These are phyloP conservation scores for Elongisporangium anandrum DNA, from an alignment of 352 stramenopile genomes.

Conservation along the genomic window DNA sequence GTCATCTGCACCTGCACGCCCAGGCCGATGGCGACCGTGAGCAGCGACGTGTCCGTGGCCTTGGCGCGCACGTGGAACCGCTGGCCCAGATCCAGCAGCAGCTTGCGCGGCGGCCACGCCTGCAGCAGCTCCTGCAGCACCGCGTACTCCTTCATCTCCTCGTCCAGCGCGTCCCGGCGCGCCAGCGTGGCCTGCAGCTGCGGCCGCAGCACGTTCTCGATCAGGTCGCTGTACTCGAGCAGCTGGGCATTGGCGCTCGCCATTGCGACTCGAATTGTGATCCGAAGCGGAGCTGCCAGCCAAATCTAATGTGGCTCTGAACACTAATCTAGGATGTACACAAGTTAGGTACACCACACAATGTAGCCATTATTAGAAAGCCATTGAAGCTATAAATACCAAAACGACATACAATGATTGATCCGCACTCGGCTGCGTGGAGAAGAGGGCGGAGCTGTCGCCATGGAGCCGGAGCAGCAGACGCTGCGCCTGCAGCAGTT, in stretches of 20 bases:
- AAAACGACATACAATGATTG: no score
- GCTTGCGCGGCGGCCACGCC: slow-evolving; percentile 31
- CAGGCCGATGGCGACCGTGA: slow-evolving; percentile 68
- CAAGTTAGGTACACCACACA: background rate
- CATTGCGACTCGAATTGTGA: background rate
- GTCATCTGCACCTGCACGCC: slow-evolving; percentile 83
- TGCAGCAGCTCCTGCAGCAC: slow-evolving; percentile 43
- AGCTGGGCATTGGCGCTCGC: slow-evolving; percentile 18
- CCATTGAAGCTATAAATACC: background rate
- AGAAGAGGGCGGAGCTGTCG: background rate
- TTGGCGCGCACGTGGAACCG: slow-evolving; percentile 74
- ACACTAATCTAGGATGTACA: background rate
- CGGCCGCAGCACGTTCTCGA: slow-evolving; percentile 64
- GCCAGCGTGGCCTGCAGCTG: slow-evolving; percentile 59
- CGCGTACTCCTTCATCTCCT: slow-evolving; percentile 63
- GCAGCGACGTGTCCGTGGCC: slow-evolving; percentile 43
- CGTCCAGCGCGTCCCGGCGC: slow-evolving; percentile 37
- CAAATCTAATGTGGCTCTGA: background rate
- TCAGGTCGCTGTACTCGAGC: slow-evolving; percentile 59
- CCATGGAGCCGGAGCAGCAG: slow-evolving; percentile 23
- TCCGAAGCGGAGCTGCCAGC: background rate
- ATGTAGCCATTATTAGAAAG: background rate
- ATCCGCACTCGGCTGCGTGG: no score
- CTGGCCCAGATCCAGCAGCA: slow-evolving; percentile 69
- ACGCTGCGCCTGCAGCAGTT: slow-evolving; percentile 39